Conservation (phyloP, 495 filamentous ascomycete genomes). For the Podospora comata region DNA sequence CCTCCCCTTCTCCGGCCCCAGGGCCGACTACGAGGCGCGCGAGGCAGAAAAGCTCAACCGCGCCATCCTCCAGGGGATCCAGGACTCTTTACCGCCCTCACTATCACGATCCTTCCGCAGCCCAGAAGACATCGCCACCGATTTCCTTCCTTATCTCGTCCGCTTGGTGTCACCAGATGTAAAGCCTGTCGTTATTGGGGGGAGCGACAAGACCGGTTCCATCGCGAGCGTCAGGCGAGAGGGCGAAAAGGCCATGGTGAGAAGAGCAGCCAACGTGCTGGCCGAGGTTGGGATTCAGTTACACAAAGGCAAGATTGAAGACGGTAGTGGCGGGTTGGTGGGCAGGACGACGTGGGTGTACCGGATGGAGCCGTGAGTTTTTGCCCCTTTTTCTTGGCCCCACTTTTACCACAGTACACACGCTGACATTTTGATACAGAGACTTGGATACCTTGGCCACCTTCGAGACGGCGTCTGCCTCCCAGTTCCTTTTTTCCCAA, state of each 20-base stretch:
- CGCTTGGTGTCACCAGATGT: constrained; percentile 83
- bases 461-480: constrained; percentile 54
- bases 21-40: constrained; percentile 72
- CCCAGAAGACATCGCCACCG: constrained; percentile 66
- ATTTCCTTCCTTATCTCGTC: constrained; percentile 78
- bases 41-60: constrained; percentile 69
- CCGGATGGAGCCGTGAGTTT: constrained; percentile 87
- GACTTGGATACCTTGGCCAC: constrained; percentile 64
- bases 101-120: constrained; percentile 74
- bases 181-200: constrained; percentile 85
- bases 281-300: constrained; percentile 73
- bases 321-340: constrained; percentile 35
- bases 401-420: background rate
- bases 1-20: constrained; percentile 73
- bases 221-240: constrained; percentile 84
- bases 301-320: constrained; percentile 77
- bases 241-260: constrained; percentile 74
- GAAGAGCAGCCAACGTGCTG: constrained; percentile 75
- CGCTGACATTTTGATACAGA: constrained; percentile 19
- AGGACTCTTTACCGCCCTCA: constrained; percentile 54
- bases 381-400: background rate
- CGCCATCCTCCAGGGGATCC: constrained; percentile 52
- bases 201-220: constrained; percentile 59
- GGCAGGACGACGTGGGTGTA: constrained; percentile 71
- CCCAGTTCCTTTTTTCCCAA: constrained; percentile 43